Evolutionary conservation across 805 yeast genomes (phyloP), one percentile per base, ranked within the genome.

Genomic region (Candida dajiaensis): DNA sequence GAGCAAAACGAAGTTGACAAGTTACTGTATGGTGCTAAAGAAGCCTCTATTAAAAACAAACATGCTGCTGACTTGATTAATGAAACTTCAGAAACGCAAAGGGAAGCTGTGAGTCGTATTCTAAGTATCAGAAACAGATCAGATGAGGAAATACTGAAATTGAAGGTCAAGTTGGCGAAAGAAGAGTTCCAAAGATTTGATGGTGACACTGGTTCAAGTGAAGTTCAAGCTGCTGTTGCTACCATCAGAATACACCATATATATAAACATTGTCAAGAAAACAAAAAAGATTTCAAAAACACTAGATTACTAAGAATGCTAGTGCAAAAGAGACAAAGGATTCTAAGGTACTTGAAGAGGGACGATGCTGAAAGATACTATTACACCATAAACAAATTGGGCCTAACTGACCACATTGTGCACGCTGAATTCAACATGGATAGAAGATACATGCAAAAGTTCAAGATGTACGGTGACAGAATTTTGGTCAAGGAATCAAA

Each of bases 201-300:
- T 40, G 96, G 96, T 45, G 98, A 94, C 64, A 87, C 97, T 1
- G 97, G 96, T 3, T 87, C 96, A 2, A 81, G 95, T 45, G 98
- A 92, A 68, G 97, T 90, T 22, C 97, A 90, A 67, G 97, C 98
- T 2, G 98, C 97, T 3, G 76, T 87, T 23, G 69, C 83, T 69
- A 89, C 98, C 0, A 83, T 88, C 42, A 78, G 79, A 58, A 88
- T 94, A 55, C 86, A 84, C 54, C 81, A 78, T 53, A 71, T 87
- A 51, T 87, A 87, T 70, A 76, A 78, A 39, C 97, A 90, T 61
- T 75, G 85, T 46, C 72, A 75, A 52, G 73, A 77, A 43, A 73
- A 81, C 61, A 83, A 80, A 54, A 85, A 89, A 63, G 98, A 92
- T 68, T 71, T 76, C 55, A 72, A 74, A 38, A 82, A 82, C 55